Conservation (phyloP, 2,329 filamentous ascomycete genomes). For the Aureobasidium uvarum region DNA sequence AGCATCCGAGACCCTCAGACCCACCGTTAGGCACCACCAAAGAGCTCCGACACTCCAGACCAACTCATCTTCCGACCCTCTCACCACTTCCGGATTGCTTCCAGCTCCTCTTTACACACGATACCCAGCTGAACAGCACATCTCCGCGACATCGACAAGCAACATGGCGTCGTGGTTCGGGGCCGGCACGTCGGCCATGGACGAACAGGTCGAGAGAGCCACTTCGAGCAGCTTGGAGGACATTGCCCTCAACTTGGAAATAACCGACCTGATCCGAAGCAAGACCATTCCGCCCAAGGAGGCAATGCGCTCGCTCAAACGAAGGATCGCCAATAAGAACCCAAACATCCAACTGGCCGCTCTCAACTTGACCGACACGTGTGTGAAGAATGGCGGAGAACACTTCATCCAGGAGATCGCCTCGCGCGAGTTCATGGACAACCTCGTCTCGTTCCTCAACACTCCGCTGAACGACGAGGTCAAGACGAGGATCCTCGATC, state of each 20-base stretch:
- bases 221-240: conserved; percentile 97
- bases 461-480: conserved; percentile 81
- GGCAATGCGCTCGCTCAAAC: conserved; percentile 94
- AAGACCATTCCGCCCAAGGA: conserved; percentile 97
- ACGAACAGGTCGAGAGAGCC: conserved; percentile 95
- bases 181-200: conserved; percentile 82
- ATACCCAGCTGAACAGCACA: background rate
- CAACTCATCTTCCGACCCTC: background rate
- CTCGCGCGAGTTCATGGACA: conserved; percentile 97
- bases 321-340: conserved; percentile 94
- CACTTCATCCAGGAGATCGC: conserved; percentile 96
- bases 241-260: conserved; percentile 95
- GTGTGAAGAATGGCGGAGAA: conserved; percentile 94
- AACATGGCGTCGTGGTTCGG: conserved; percentile 94
- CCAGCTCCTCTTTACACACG: background rate
- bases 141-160: conserved; percentile 42
- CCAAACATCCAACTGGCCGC: conserved; percentile 94
- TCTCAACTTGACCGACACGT: conserved; percentile 95
- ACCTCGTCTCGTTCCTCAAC: conserved; percentile 84
- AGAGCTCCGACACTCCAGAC: background rate
- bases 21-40: conserved; percentile 13
- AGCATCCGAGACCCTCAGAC: background rate
- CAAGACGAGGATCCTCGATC: conserved; percentile 82
- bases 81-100: background rate
- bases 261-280: conserved; percentile 94